Conservation (phyloP, 2,329 filamentous ascomycete genomes). For the Ceratocystis huliohia region DNA sequence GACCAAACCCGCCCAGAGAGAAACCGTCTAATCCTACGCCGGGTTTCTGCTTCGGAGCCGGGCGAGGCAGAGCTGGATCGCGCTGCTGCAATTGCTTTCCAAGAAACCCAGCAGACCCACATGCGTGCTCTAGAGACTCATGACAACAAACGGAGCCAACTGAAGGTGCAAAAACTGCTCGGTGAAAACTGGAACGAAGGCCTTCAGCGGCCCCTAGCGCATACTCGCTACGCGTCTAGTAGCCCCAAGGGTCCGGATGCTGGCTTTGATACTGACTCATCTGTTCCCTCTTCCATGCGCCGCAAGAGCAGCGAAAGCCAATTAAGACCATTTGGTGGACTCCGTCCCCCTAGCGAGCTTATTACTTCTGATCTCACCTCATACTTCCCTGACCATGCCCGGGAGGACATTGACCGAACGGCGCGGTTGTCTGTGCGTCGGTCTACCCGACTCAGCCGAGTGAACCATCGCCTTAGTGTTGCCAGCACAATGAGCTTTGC, state of each 20-base stretch:
- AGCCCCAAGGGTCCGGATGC: constrained; percentile 34
- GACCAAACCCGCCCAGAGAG: constrained; percentile 75
- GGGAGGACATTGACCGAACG: constrained; percentile 90
- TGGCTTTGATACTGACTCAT: constrained; percentile 33
- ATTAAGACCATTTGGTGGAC: constrained; percentile 74
- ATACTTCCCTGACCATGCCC: constrained; percentile 91
- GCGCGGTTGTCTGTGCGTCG: constrained; percentile 84
- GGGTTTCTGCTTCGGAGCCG: constrained; percentile 84
- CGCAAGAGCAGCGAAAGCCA: constrained; percentile 34
- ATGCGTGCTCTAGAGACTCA: constrained; percentile 47
- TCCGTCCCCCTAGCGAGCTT: constrained; percentile 87
- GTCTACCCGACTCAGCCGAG: constrained; percentile 80
- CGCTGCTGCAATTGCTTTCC: constrained; percentile 76
- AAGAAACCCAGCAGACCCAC: constrained; percentile 69
- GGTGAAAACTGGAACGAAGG: constrained; percentile 75
- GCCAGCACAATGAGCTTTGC: constrained; percentile 88
- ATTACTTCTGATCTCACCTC: constrained; percentile 93
- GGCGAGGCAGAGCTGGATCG: constrained; percentile 75
- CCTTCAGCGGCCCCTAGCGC: constrained; percentile 65
- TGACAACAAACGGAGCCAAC: constrained; percentile 60
- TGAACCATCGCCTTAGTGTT: constrained; percentile 84
- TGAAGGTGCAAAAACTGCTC: constrained; percentile 78
- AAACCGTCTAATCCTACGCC: constrained; percentile 78
- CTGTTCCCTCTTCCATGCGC: constrained; percentile 33
- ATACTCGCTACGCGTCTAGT: constrained; percentile 56